These are phyloP conservation scores for Penicillium corylophilum DNA, from an alignment of 2,329 filamentous ascomycete species.

Conservation along the genomic window DNA sequence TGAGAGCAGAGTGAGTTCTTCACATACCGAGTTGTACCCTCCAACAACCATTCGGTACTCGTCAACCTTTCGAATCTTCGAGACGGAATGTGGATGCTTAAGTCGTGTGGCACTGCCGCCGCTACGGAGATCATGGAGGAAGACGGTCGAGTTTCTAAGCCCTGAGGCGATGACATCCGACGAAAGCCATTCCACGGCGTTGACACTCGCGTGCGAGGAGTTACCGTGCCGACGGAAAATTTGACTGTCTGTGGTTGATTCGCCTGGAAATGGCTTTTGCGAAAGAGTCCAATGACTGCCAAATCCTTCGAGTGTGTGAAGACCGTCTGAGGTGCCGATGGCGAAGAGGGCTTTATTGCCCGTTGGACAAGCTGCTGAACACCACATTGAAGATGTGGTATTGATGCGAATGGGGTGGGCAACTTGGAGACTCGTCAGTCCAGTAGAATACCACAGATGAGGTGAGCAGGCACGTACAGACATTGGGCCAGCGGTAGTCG, in stretches of 20 bases:
- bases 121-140: conserved; percentile 38
- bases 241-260: conserved; percentile 10
- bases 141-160: conserved; percentile 33
- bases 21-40: conserved; percentile 33
- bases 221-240: conserved; percentile 17
- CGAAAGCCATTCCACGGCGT: conserved; percentile 41
- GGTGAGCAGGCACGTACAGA: conserved; percentile 21
- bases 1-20: neutral
- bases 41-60: conserved; percentile 36
- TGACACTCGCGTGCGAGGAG: conserved; percentile 31
- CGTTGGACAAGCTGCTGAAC: conserved; percentile 36
- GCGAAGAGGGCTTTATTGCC: conserved; percentile 34
- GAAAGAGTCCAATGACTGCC: conserved; percentile 31
- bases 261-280: conserved; percentile 26
- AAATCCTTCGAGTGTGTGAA: conserved; percentile 33
- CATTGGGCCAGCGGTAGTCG: conserved; percentile 32
- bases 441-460: neutral
- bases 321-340: conserved; percentile 38
- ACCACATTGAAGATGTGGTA: conserved; percentile 34
- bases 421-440: conserved; percentile 12
- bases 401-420: conserved; percentile 29
- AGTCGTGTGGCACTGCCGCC: conserved; percentile 32
- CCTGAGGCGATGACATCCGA: conserved; percentile 38
- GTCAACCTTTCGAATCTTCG: conserved; percentile 37
- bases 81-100: conserved; percentile 35